A percentile compares a stretch with the other conserved stretches of the same genome.
Conservation (phyloP, 768 basidiomycete species). For the Tulasnella sp. region DNA sequence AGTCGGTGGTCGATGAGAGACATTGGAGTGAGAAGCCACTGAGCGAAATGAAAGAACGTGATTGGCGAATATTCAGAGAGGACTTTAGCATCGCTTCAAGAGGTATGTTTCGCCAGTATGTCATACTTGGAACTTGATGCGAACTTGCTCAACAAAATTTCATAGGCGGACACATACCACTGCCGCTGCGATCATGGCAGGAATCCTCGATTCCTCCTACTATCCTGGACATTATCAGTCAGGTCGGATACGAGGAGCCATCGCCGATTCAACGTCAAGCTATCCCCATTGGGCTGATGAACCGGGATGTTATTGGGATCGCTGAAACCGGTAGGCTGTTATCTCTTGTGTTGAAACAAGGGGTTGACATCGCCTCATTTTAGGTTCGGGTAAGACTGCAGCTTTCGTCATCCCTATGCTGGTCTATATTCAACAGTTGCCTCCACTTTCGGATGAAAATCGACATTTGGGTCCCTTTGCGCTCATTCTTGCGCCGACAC, state of each 20-base stretch:
- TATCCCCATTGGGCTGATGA: conserved; percentile 96
- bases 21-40: conserved; percentile 97
- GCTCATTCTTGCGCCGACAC: conserved; percentile 90
- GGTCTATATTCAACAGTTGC: conserved; percentile 79
- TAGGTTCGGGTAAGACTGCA: conserved; percentile 97
- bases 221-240: conserved; percentile 75
- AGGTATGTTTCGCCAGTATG: conserved; percentile 39
- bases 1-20: conserved; percentile 78
- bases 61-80: conserved; percentile 98
- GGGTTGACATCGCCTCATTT: too few relatives aligned
- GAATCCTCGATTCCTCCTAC: conserved; percentile 74
- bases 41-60: conserved; percentile 89
- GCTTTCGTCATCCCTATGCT: conserved; percentile 99
- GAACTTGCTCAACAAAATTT: not conserved
- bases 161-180: conserved; percentile 82
- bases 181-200: conserved; percentile 84
- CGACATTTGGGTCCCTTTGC: conserved; percentile 90
- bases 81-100: conserved; percentile 94
- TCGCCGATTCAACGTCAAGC: conserved; percentile 96
- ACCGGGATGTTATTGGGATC: conserved; percentile 95
- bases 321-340: conserved; percentile 78
- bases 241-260: conserved; percentile 94
- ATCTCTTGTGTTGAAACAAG: not conserved
- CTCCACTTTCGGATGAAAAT: conserved; percentile 83
- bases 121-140: not conserved